A percentile compares a stretch with the other conserved stretches of the same genome.
These are phyloP conservation scores for Chaetomiaceae sp. DNA, from an alignment of 2,329 filamentous ascomycete genomes.

Conservation along the genomic window DNA sequence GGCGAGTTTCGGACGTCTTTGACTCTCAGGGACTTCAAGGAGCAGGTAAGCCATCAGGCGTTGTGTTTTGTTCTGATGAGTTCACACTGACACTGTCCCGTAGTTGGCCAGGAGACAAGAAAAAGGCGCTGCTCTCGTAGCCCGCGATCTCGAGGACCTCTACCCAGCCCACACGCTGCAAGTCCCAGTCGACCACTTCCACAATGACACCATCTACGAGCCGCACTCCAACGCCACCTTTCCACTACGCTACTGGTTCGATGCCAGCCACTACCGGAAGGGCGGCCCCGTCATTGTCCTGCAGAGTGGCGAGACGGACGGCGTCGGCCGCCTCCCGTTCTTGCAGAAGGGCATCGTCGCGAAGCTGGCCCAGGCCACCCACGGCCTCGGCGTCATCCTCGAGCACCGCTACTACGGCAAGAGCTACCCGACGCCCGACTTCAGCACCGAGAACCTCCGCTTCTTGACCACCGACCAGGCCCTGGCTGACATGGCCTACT, in stretches of 20 bases:
- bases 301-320: constrained; percentile 65
- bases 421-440: constrained; percentile 64
- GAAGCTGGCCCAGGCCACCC: constrained; percentile 64
- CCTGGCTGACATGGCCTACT: constrained; percentile 75
- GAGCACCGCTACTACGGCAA: constrained; percentile 86
- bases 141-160: constrained; percentile 16
- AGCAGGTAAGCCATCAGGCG: constrained; percentile 9
- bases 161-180: constrained; percentile 40
- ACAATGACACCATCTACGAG: constrained; percentile 71
- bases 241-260: constrained; percentile 77
- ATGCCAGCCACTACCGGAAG: constrained; percentile 66
- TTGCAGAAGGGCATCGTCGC: constrained; percentile 74
- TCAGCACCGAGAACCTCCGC: constrained; percentile 65
- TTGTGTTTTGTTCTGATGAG: no score
- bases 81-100: not conserved
- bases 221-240: constrained; percentile 69
- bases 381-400: constrained; percentile 73
- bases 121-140: not conserved
- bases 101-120: constrained; percentile 8
- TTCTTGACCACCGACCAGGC: constrained; percentile 83
- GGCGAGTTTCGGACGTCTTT: constrained; percentile 19
- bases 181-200: constrained; percentile 73
- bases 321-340: constrained; percentile 59
- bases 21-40: constrained; percentile 19
- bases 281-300: constrained; percentile 81